A percentile compares a stretch with the other conserved stretches of the same genome.
Evolutionary conservation across 805 yeast genomes (phyloP).

Genomic region (Lachancea nothofagi): DNA sequence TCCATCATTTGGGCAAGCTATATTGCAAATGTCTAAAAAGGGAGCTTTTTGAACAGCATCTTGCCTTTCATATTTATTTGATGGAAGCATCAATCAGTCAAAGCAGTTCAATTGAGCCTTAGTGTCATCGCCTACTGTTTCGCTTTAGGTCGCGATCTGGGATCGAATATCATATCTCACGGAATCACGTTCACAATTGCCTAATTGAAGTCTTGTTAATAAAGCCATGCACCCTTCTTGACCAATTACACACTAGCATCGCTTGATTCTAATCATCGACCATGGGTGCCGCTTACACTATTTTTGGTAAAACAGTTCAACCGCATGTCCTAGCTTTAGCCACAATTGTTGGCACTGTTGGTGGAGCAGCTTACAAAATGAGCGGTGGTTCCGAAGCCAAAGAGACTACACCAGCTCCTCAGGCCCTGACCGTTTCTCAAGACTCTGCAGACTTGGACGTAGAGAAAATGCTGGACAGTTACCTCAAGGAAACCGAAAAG

Average conservation of each 20-base stretch:
- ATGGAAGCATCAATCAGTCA: too few relatives aligned
- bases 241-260: not conserved
- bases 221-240: too few relatives aligned
- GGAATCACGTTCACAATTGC: too few relatives aligned
- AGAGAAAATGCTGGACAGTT: conserved; percentile 24
- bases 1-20: too few relatives aligned
- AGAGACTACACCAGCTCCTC: conserved; percentile 2
- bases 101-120: too few relatives aligned
- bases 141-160: too few relatives aligned
- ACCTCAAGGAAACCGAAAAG: conserved; percentile 11
- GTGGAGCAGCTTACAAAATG: conserved; percentile 16
- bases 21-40: too few relatives aligned
- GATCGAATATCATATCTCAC: too few relatives aligned
- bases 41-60: too few relatives aligned
- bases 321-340: conserved; percentile 82
- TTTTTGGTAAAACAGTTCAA: conserved; percentile 78
- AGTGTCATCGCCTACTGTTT: too few relatives aligned
- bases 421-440: conserved; percentile 3
- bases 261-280: not conserved
- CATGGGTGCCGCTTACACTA: conserved; percentile 55
- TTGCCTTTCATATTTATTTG: too few relatives aligned
- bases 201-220: too few relatives aligned
- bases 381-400: conserved; percentile 8
- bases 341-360: conserved; percentile 37
- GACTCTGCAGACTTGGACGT: conserved; percentile 20